Evolutionary conservation across 1,284 basidiomycete species (phyloP).

Genomic region (Sanghuangporus baumii): DNA sequence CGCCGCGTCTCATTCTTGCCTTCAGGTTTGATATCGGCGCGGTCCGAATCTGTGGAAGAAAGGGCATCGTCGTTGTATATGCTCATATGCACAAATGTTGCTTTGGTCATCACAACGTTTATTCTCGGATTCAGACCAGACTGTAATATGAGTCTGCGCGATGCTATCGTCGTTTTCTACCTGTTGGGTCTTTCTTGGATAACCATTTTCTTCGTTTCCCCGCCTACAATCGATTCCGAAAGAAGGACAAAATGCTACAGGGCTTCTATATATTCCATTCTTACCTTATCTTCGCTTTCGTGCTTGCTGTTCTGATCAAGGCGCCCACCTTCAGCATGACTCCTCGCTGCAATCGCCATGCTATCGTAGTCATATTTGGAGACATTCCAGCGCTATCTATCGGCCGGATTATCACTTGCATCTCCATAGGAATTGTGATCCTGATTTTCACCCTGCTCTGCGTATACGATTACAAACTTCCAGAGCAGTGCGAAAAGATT

Average conservation of each 20-base stretch:
- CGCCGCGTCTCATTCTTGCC: not conserved
- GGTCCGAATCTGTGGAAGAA: slow-evolving; percentile 23
- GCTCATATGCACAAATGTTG: slow-evolving; percentile 25
- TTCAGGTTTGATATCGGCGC: slow-evolving; percentile 23
- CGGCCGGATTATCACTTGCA: slow-evolving; percentile 21
- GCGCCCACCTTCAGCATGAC: slow-evolving; percentile 21
- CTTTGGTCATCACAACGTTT: slow-evolving; percentile 25
- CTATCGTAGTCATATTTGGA: slow-evolving; percentile 23
- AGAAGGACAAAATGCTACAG: slow-evolving; percentile 10
- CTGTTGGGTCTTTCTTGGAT: slow-evolving; percentile 19
- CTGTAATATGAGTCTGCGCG: slow-evolving; percentile 26
- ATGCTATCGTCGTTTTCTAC: slow-evolving; percentile 18
- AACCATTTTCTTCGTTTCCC: slow-evolving; percentile 22
- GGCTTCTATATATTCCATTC: slow-evolving; percentile 22
- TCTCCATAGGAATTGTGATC: slow-evolving; percentile 14
- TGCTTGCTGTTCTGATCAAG: slow-evolving; percentile 22
- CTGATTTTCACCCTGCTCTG: slow-evolving; percentile 18
- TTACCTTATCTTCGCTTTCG: slow-evolving; percentile 24
- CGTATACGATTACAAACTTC: not conserved
- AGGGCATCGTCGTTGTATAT: slow-evolving; percentile 25
- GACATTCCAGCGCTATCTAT: slow-evolving; percentile 22
- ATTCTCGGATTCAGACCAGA: slow-evolving; percentile 24
- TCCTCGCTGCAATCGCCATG: slow-evolving; percentile 23
- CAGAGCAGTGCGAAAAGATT: not conserved
- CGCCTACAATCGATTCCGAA: slow-evolving; percentile 19